Base-by-base conservation (phyloP, 352 stramenopile species). In the Blastocystis sp. region DNA sequence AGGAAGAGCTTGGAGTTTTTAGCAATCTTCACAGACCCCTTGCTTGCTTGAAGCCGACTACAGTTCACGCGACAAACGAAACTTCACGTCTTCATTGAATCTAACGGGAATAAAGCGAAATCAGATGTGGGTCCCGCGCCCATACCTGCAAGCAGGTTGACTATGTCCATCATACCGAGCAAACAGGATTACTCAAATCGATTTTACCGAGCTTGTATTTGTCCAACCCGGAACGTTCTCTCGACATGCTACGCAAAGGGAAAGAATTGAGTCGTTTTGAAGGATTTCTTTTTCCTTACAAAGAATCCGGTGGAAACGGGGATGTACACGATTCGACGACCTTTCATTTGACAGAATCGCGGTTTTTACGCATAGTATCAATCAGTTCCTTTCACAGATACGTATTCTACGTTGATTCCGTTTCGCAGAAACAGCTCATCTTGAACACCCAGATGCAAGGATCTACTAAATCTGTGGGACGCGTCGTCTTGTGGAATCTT, bases 31-130 rank as follows among this genome's bases (percentile, higher is more conserved):
- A 56, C 73, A 67, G 73, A 44, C 6, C 49, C 46, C n/a, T 51
- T 73, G 21, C 73, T 64, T 75, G 73, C 46, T 42, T 84, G 73
- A 3, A 84, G 27, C 21, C 73, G 73, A 46, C 73, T 84, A 75
- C 16, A 75, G 11, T 71, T 18, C 40, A 54, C 14, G 4, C 24
- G 36, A 73, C 51, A n/a, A 42, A 73, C 14, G 16, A 46, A 46
- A 14, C n/a, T 38, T 16, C 24, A 84, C 73, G 73, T 84, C n/a
- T 84, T 84, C 40, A 84, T 75, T 11, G 73, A 73, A 84, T 84
- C 73, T 24, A 84, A 44, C 4, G 73, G 73, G 54, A 84, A 84
- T 24, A 84, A 18, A 11, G 48, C 54, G 75, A 73, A 53, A 84
- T 84, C 73, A 4, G 73, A 84, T 49, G 73, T 84, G 21, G 73